Evolutionary conservation across 2,329 filamentous ascomycete genomes (phyloP).

Genomic region (Penicillium glabrum): DNA sequence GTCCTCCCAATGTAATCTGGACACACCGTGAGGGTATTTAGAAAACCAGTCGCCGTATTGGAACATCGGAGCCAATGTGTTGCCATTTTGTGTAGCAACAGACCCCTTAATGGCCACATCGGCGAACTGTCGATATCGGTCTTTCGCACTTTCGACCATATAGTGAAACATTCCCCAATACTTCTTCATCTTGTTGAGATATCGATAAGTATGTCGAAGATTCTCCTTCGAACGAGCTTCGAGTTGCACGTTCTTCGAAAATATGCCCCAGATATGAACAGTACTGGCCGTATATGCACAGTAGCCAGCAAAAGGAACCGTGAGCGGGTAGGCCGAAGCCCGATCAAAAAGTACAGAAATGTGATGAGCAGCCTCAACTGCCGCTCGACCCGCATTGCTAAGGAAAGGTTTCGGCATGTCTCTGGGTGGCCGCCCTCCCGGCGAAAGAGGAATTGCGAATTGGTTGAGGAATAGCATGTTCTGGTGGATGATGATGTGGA

Average conservation of each 20-base stretch:
- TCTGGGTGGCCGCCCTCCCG: conserved; percentile 62
- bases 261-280: conserved; percentile 90
- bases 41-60: conserved; percentile 99
- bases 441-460: conserved; percentile 72
- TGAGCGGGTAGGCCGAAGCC: conserved; percentile 74
- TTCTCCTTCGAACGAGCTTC: conserved; percentile 80
- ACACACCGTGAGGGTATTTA: conserved; percentile 88
- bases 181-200: conserved; percentile 90
- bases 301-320: conserved; percentile 91
- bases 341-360: conserved; percentile 84
- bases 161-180: conserved; percentile 99
- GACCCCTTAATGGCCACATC: conserved; percentile 73
- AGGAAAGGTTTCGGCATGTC: conserved; percentile 78
- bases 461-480: conserved; percentile 87
- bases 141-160: conserved; percentile 88
- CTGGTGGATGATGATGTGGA: conserved; percentile 88
- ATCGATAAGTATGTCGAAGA: conserved; percentile 82
- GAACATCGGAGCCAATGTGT: conserved; percentile 66
- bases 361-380: conserved; percentile 78
- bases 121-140: conserved; percentile 80
- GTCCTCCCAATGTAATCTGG: conserved; percentile 78
- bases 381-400: conserved; percentile 70
- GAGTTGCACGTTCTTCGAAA: conserved; percentile 75
- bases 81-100: conserved; percentile 37
- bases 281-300: conserved; percentile 91